Evolutionary conservation across 225 moss, liverwort and hornwort genomes (phyloP).

Genomic region (Marchantia polymorpha): DNA sequence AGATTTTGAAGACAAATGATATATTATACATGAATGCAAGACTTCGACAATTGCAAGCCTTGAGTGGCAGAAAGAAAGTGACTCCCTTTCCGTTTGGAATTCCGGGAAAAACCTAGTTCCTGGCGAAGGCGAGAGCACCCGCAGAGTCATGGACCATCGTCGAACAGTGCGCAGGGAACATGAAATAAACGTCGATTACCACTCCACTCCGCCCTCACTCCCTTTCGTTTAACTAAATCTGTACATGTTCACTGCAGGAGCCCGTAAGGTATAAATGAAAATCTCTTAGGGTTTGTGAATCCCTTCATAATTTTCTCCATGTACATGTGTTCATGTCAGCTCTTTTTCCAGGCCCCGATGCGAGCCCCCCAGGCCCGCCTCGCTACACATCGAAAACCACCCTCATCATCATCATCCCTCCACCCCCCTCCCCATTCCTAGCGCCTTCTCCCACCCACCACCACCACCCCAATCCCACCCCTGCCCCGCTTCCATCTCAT

Average conservation of each 20-base stretch:
- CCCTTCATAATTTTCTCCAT: constrained; percentile 19
- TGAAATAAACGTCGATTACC: constrained; percentile 5
- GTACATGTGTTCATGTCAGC: constrained; percentile 24
- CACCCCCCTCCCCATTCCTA: constrained; percentile 2
- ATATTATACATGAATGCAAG: constrained; percentile 18
- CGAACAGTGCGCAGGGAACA: constrained; percentile 17
- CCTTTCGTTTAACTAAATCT: constrained; percentile 13
- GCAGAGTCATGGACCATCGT: constrained; percentile 17
- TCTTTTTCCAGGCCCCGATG: constrained; percentile 3
- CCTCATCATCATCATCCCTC: background rate
- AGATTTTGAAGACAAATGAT: constrained; percentile 12
- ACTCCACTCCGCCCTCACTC: constrained; percentile 14
- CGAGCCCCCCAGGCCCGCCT: background rate
- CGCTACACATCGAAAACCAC: background rate
- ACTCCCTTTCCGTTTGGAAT: constrained; percentile 7
- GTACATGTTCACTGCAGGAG: constrained; percentile 22
- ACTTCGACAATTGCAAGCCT: constrained; percentile 10
- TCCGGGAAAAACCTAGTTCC: constrained; percentile 10
- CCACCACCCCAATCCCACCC: background rate
- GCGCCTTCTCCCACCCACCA: background rate
- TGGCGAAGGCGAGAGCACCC: background rate
- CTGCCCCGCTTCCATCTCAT: background rate
- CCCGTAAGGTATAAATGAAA: constrained; percentile 4
- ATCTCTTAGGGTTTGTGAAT: constrained; percentile 21
- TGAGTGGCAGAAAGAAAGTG: constrained; percentile 2